Evolutionary conservation across 2,329 filamentous ascomycete species (phyloP).

Genomic region (Canariomyces notabilis): DNA sequence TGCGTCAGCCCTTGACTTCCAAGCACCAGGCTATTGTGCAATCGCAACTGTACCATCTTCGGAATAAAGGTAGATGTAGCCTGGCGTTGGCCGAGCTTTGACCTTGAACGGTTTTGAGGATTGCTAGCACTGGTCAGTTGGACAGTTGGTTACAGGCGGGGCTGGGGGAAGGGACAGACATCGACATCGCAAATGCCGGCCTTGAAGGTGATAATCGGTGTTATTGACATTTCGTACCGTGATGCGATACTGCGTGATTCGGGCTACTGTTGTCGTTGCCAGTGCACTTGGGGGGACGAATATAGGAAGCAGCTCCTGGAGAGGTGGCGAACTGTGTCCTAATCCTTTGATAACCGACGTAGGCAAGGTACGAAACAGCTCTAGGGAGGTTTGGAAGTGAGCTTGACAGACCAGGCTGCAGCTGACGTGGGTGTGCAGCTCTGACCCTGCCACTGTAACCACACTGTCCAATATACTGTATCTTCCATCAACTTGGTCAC

Average conservation of each 20-base stretch:
- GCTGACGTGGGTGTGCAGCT: constrained; percentile 14
- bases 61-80: constrained; percentile 87
- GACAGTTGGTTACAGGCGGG: not conserved
- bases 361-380: too few relatives aligned
- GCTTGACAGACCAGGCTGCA: constrained; percentile 13
- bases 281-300: not conserved
- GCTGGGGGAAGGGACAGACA: constrained; percentile 47
- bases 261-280: too few relatives aligned
- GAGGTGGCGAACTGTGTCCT: too few relatives aligned
- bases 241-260: constrained; percentile 4
- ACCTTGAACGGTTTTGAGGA: constrained; percentile 63
- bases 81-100: constrained; percentile 65
- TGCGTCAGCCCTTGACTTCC: constrained; percentile 9
- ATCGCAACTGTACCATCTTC: constrained; percentile 64
- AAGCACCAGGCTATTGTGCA: too few relatives aligned
- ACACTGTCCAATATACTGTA: constrained; percentile 1
- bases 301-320: too few relatives aligned
- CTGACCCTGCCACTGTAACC: not conserved
- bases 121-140: constrained; percentile 31
- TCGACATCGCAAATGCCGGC: constrained; percentile 83
- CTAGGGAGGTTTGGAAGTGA: too few relatives aligned
- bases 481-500: not conserved
- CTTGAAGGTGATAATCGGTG: constrained; percentile 92
- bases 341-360: too few relatives aligned
- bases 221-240: constrained; percentile 84